Percentiles rank a stretch among this genome's conserved stretches.
Evolutionary conservation across 805 yeast genomes (phyloP).

Genomic region (Groenewaldozyma salmanticensis): DNA sequence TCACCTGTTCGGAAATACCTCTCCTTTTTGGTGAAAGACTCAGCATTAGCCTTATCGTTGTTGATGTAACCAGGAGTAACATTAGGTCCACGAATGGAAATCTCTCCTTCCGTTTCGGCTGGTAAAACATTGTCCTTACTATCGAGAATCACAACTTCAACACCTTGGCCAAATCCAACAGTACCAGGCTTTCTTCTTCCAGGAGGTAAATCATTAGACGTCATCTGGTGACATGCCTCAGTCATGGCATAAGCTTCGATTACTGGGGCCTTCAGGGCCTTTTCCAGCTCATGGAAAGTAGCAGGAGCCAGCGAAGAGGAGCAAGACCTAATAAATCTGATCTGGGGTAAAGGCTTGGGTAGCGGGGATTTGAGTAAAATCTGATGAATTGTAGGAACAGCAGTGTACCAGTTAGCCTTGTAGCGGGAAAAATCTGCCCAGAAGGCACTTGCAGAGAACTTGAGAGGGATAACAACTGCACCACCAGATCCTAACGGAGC

Average conservation of each 20-base stretch:
- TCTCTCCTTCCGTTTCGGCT: slow-evolving; percentile 56
- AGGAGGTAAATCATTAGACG: slow-evolving; percentile 59
- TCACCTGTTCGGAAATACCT: slow-evolving; percentile 68
- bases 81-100: slow-evolving; percentile 55
- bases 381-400: slow-evolving; percentile 69
- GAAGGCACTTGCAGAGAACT: slow-evolving; percentile 50
- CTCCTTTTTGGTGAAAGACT: slow-evolving; percentile 49
- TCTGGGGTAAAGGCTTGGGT: slow-evolving; percentile 43
- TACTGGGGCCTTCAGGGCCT: slow-evolving; percentile 54
- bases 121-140: slow-evolving; percentile 37
- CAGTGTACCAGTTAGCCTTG: slow-evolving; percentile 61
- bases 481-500: slow-evolving; percentile 56
- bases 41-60: slow-evolving; percentile 61
- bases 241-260: slow-evolving; percentile 76
- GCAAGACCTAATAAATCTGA: slow-evolving; percentile 63
- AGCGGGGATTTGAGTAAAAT: slow-evolving; percentile 44
- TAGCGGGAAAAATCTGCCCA: slow-evolving; percentile 47
- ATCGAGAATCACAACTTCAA: slow-evolving; percentile 49
- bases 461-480: slow-evolving; percentile 49
- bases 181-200: slow-evolving; percentile 60
- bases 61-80: slow-evolving; percentile 66
- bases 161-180: slow-evolving; percentile 66
- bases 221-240: slow-evolving; percentile 74
- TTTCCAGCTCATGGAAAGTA: slow-evolving; percentile 48
- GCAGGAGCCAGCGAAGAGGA: slow-evolving; percentile 63